Evolutionary conservation across 768 basidiomycete genomes (phyloP).

Genomic region (Kondoa malvinella): DNA sequence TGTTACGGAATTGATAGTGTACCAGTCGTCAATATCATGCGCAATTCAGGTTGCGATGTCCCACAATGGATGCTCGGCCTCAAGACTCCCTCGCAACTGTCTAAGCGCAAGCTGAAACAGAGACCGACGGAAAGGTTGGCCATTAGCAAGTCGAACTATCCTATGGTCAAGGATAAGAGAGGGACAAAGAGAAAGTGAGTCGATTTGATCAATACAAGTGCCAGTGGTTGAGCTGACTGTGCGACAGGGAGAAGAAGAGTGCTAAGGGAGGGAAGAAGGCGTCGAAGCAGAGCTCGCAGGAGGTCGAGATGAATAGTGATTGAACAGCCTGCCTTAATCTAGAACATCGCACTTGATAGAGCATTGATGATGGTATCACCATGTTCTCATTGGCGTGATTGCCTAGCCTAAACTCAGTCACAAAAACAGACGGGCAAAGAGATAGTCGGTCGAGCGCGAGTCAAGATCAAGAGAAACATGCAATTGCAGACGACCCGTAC

Average conservation of each 20-base stretch:
- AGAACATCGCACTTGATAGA: no score
- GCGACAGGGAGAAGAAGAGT: neutral
- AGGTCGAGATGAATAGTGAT: no score
- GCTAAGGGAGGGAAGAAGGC: neutral
- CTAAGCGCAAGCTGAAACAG: slow-evolving; percentile 68
- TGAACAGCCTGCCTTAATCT: no score
- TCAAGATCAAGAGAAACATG: no score
- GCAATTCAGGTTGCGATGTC: slow-evolving; percentile 74
- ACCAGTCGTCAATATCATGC: slow-evolving; percentile 83
- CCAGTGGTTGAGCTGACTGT: neutral
- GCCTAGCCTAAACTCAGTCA: no score
- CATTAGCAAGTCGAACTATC: slow-evolving; percentile 50
- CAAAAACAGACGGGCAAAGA: no score
- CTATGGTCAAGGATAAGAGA: slow-evolving; percentile 6
- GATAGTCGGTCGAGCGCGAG: no score
- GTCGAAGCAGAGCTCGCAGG: neutral
- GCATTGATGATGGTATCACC: no score
- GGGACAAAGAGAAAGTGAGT: slow-evolving; percentile 36
- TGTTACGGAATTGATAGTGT: slow-evolving; percentile 33
- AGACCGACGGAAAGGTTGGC: slow-evolving; percentile 45
- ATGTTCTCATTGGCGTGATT: no score
- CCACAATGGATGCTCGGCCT: slow-evolving; percentile 91
- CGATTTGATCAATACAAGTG: neutral
- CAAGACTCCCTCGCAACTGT: slow-evolving; percentile 81
- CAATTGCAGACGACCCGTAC: no score